Evolutionary conservation across 345 rosid genomes (phyloP).

Genomic region (Arabidopsis arenosa): DNA sequence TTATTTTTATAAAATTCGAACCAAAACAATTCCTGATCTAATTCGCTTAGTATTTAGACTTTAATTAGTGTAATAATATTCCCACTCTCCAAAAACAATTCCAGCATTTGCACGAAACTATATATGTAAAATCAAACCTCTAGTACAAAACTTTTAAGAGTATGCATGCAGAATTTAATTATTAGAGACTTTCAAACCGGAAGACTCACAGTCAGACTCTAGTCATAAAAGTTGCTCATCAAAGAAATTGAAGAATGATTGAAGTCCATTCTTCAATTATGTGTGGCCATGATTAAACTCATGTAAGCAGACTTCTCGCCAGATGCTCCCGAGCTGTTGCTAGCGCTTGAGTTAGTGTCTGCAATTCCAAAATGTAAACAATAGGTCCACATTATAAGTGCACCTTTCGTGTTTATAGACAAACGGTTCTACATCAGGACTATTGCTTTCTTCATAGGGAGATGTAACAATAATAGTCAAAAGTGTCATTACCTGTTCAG

Average conservation of each 20-base stretch:
- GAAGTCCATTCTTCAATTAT: conserved; percentile 26
- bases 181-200: conserved; percentile 20
- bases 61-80: neutral
- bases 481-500: conserved; percentile 74
- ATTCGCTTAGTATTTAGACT: neutral
- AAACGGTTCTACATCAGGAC: conserved; percentile 5
- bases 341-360: conserved; percentile 48
- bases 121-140: neutral
- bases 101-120: conserved; percentile 6
- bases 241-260: neutral
- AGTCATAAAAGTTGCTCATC: conserved; percentile 1
- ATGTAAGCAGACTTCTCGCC: conserved; percentile 47
- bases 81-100: neutral
- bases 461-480: neutral
- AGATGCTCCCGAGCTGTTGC: conserved; percentile 48
- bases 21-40: neutral
- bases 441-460: conserved; percentile 15
- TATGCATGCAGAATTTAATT: neutral
- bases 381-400: neutral
- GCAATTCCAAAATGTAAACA: conserved; percentile 12
- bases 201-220: neutral
- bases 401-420: neutral
- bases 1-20: neutral
- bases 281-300: conserved; percentile 19
- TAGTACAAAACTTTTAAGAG: neutral